Conservation (phyloP, 768 basidiomycete genomes). For the Sarcomyxa edulis region DNA sequence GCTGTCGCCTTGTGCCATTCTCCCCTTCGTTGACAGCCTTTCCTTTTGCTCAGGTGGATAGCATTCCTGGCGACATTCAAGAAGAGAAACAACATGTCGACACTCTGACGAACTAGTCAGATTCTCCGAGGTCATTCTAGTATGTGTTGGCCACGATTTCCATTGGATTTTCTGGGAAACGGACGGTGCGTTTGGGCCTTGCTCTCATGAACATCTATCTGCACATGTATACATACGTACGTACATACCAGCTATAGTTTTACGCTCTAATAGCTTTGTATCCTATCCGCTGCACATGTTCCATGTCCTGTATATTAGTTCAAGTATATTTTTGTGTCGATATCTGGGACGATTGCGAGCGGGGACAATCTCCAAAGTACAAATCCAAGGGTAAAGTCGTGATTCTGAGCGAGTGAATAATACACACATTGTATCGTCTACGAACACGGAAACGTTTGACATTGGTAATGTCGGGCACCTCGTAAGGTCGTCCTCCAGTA, state of each 20-base stretch:
- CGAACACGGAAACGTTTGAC: neutral
- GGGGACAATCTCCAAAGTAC: too few relatives aligned
- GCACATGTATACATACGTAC: too few relatives aligned
- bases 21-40: neutral
- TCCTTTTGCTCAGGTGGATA: conserved; percentile 10
- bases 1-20: neutral
- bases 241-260: too few relatives aligned
- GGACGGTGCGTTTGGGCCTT: too few relatives aligned
- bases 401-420: too few relatives aligned
- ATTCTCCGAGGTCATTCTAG: conserved; percentile 8
- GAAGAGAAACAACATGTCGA: conserved; percentile 53
- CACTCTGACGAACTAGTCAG: conserved; percentile 18
- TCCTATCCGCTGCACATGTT: too few relatives aligned
- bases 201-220: too few relatives aligned
- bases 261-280: too few relatives aligned
- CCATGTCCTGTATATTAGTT: too few relatives aligned
- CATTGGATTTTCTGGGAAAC: neutral
- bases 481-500: conserved; percentile 50
- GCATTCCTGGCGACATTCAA: conserved; percentile 28
- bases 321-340: too few relatives aligned
- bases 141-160: neutral
- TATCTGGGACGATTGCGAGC: too few relatives aligned
- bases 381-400: too few relatives aligned
- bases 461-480: conserved; percentile 52
- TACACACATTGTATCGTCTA: neutral